A percentile compares a stretch with the other conserved stretches of the same genome.
These are phyloP conservation scores for Monilinia aucupariae DNA, from an alignment of 2,329 filamentous ascomycete species.

Conservation along the genomic window DNA sequence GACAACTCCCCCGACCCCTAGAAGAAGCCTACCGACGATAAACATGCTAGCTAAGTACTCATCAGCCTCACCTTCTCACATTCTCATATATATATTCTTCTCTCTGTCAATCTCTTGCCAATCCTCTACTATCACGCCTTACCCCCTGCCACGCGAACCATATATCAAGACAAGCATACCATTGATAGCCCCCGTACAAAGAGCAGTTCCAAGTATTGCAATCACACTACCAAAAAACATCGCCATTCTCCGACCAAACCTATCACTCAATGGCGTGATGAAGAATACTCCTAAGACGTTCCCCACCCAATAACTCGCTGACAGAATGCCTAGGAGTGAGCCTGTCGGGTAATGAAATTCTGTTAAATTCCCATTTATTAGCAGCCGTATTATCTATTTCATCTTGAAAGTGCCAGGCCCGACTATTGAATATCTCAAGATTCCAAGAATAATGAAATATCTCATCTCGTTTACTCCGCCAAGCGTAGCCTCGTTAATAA, in stretches of 20 bases:
- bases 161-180: not conserved
- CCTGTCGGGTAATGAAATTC: slow-evolving; percentile 22
- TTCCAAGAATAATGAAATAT: not conserved
- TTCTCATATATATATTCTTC: not conserved
- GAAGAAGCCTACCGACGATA: slow-evolving; percentile 11
- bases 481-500: not conserved
- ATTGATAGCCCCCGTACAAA: slow-evolving; percentile 13
- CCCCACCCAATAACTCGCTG: slow-evolving; percentile 24
- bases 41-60: slow-evolving; percentile 11
- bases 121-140: no score
- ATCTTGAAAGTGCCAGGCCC: not conserved
- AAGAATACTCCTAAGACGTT: slow-evolving; percentile 23
- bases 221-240: slow-evolving; percentile 16
- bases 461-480: not conserved
- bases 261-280: slow-evolving; percentile 18
- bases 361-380: slow-evolving; percentile 5
- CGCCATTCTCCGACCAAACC: slow-evolving; percentile 12
- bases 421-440: not conserved
- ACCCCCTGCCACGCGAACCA: not conserved
- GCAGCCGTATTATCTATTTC: not conserved
- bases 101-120: not conserved
- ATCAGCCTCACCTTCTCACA: not conserved
- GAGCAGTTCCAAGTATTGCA: slow-evolving; percentile 12
- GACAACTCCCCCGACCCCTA: slow-evolving; percentile 18
- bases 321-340: slow-evolving; percentile 20